Conservation (phyloP, 768 basidiomycete genomes). For the Auricularia cornea region DNA sequence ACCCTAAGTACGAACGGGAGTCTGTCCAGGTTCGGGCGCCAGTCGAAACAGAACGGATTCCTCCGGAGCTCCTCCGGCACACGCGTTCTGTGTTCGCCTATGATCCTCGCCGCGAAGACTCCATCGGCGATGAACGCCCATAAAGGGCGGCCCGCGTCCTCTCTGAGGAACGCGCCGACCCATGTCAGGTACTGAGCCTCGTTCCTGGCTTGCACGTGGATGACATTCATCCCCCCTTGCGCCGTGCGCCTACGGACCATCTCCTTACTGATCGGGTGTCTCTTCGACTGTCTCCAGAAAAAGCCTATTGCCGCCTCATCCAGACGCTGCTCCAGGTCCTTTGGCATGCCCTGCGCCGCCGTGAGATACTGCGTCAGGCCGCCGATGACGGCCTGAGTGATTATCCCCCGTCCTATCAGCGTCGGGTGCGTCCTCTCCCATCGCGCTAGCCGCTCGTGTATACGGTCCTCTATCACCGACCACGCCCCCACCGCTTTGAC, state of each 20-base stretch:
- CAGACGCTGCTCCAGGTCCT: background rate
- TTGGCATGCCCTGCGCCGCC: background rate
- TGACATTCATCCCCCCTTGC: background rate
- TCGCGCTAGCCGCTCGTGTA: background rate
- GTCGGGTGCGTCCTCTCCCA: background rate
- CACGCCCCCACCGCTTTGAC: background rate
- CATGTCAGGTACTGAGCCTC: background rate
- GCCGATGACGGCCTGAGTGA: background rate
- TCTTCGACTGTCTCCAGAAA: background rate
- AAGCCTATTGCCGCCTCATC: background rate
- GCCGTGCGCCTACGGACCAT: background rate
- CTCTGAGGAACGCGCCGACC: background rate
- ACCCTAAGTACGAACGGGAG: background rate
- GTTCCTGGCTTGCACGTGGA: background rate
- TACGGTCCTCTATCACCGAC: conserved; percentile 2
- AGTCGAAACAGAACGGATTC: background rate
- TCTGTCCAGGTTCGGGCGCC: background rate
- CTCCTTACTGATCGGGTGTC: background rate
- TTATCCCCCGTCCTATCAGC: background rate
- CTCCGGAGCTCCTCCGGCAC: background rate
- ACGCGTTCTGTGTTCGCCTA: background rate
- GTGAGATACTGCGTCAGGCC: background rate
- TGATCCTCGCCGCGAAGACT: background rate
- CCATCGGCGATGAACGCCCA: background rate
- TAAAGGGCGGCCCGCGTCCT: background rate